Percentiles rank a stretch among this genome's conserved stretches.
Conservation (phyloP, 75 land plant species). For the Sequoiadendron giganteum region DNA sequence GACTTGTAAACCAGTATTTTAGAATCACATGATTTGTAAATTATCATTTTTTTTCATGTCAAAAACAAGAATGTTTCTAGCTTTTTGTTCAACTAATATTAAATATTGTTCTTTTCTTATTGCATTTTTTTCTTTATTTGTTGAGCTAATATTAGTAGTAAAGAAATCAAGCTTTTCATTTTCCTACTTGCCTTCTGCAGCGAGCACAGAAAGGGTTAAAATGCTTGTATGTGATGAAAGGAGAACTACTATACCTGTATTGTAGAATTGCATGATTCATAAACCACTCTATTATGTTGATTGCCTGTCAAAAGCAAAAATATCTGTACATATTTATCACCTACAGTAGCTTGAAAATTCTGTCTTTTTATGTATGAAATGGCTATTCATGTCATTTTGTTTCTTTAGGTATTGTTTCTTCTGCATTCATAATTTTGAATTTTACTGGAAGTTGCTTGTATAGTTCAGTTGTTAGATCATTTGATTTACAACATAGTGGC, state of each 20-base stretch:
- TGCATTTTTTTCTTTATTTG: neutral
- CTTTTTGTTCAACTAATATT: neutral
- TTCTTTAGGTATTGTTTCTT: neutral
- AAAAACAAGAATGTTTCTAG: neutral
- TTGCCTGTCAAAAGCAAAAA: neutral
- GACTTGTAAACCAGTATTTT: neutral
- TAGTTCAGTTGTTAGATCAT: neutral
- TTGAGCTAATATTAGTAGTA: neutral
- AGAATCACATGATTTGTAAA: neutral
- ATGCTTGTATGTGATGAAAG: neutral
- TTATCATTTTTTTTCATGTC: too few relatives aligned
- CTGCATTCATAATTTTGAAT: neutral
- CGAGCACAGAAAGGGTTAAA: neutral
- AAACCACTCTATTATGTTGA: neutral
- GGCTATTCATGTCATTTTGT: neutral
- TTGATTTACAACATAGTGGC: neutral
- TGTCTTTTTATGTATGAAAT: neutral
- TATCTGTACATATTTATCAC: neutral
- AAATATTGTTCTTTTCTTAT: neutral
- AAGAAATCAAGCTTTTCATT: neutral
- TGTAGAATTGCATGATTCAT: neutral
- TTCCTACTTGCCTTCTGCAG: neutral
- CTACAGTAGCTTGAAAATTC: neutral
- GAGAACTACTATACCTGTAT: neutral
- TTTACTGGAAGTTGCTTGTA: neutral